Percentiles rank a stretch among this genome's conserved stretches.
phyloP scores from a whole-genome alignment of 2,329 filamentous ascomycete species.

The Parasarocladium wereldwijsianum region DNA sequence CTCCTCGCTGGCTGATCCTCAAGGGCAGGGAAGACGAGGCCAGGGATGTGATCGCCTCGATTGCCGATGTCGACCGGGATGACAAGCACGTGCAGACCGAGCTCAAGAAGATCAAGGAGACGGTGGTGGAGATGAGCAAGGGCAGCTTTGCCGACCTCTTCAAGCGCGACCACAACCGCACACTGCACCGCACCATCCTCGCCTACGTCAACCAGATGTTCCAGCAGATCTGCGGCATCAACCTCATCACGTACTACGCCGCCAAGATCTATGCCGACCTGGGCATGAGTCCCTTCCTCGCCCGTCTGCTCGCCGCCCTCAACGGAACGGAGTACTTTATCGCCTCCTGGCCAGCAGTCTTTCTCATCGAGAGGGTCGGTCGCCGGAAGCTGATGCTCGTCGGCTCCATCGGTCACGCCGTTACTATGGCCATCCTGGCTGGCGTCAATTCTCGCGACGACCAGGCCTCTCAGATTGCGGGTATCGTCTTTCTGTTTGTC shows the following conservation, averaged over 20 bases:
- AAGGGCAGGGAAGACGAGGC: constrained; percentile 32
- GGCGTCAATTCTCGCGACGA: constrained; percentile 37
- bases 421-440: constrained; percentile 48
- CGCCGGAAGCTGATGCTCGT: constrained; percentile 60
- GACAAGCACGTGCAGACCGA: constrained; percentile 44
- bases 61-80: constrained; percentile 38
- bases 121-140: constrained; percentile 55
- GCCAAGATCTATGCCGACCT: constrained; percentile 42
- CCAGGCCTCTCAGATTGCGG: constrained; percentile 38
- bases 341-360: constrained; percentile 45
- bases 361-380: constrained; percentile 51
- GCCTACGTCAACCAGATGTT: constrained; percentile 49
- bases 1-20: constrained; percentile 31
- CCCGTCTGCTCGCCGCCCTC: constrained; percentile 37
- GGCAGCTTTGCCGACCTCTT: constrained; percentile 45
- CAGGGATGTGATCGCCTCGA: constrained; percentile 29
- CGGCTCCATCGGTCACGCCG: constrained; percentile 46
- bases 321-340: constrained; percentile 39
- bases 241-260: constrained; percentile 49
- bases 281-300: constrained; percentile 35
- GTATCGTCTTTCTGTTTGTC: constrained; percentile 52
- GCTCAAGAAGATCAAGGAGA: constrained; percentile 46
- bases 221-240: constrained; percentile 48
- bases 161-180: constrained; percentile 39
- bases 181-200: constrained; percentile 43